phyloP scores from a whole-genome alignment of 176 grass and related monocot species.

The sorghum (Sorghum bicolor) region Sorghum_bicolor_NCBIv3 NC_012879.2:58424501-58425000 shows the following conservation, averaged over 20 bases:
- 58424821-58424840: not conserved
- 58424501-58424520: not conserved
- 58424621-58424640: not conserved
- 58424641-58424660: no score
- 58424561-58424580: not conserved
- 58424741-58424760: not conserved
- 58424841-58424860: not conserved
- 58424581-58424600: not conserved
- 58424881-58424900: not conserved
- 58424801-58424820: not conserved
- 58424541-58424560: not conserved
- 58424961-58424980: not conserved
- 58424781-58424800: not conserved
- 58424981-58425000: not conserved
- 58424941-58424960: not conserved
- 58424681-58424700: not conserved
- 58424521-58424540: not conserved
- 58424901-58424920: not conserved
- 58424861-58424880: not conserved
- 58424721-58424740: not conserved
- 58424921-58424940: not conserved
- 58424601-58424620: not conserved
- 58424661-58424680: no score
- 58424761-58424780: not conserved
- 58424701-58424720: no score